Percentiles rank a stretch among this genome's conserved stretches.
phyloP scores from a whole-genome alignment of 495 filamentous ascomycete genomes.

The Neurospora sp. region DNA sequence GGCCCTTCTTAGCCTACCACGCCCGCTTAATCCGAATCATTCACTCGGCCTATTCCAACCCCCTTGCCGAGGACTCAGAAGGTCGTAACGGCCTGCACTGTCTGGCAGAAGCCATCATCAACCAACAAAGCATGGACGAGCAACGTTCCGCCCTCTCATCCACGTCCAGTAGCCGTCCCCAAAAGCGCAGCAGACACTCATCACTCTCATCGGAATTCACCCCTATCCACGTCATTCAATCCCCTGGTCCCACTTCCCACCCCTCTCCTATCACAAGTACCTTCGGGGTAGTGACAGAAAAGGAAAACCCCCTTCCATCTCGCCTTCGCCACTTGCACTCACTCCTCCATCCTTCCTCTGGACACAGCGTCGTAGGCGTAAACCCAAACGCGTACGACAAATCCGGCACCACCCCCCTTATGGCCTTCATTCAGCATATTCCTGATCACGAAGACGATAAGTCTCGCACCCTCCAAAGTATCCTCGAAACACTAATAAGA shows the following conservation, averaged over 20 bases:
- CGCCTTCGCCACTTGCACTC: conserved; percentile 24
- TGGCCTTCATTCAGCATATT: conserved; percentile 35
- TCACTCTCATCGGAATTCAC: background rate
- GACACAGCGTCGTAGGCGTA: conserved; percentile 11
- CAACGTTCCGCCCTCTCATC: conserved; percentile 1
- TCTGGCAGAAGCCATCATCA: conserved; percentile 34
- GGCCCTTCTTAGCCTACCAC: conserved; percentile 17
- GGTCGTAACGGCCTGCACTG: conserved; percentile 42
- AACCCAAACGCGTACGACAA: conserved; percentile 37
- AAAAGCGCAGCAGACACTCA: conserved; percentile 12
- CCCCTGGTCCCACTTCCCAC: background rate
- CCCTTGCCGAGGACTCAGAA: conserved; percentile 26
- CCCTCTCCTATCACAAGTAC: background rate
- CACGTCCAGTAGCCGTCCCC: conserved; percentile 1
- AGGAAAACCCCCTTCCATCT: conserved; percentile 7
- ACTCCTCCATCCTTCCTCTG: conserved; percentile 17
- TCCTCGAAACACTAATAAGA: conserved; percentile 22
- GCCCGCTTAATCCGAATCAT: conserved; percentile 27
- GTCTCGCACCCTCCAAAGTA: conserved; percentile 19
- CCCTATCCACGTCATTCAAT: background rate
- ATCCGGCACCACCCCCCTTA: conserved; percentile 32
- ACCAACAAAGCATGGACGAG: conserved; percentile 18
- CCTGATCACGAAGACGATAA: conserved; percentile 33
- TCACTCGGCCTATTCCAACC: conserved; percentile 18
- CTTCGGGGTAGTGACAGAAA: background rate